These are phyloP conservation scores for Helicostylum pulchrum DNA, from an alignment of 192 early-diverging fungal genomes.

Conservation along the genomic window DNA sequence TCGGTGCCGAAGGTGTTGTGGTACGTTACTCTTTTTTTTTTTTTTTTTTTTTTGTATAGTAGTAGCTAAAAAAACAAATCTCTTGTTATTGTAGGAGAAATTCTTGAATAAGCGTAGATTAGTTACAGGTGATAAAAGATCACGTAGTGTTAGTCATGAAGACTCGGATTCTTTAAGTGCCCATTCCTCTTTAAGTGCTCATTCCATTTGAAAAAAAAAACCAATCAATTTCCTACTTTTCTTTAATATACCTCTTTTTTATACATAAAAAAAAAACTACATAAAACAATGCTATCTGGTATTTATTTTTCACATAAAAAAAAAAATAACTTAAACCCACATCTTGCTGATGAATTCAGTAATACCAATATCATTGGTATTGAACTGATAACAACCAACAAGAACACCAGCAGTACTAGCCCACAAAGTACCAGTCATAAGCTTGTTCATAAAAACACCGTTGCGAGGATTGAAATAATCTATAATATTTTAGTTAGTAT, in stretches of 20 bases:
- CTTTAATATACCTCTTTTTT: neutral
- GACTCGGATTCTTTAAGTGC: conserved; percentile 15
- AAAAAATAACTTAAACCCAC: conserved; percentile 54
- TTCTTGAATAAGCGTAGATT: conserved; percentile 12
- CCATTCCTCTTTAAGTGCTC: too few species aligned
- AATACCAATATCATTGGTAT: conserved; percentile 93
- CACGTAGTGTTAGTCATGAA: neutral
- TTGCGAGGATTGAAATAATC: conserved; percentile 84
- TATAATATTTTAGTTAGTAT: conserved; percentile 13
- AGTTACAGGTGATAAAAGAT: conserved; percentile 1
- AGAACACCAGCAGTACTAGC: conserved; percentile 67
- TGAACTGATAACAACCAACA: conserved; percentile 91
- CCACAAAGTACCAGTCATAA: conserved; percentile 64
- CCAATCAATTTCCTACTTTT: neutral
- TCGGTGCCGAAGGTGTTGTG: conserved; percentile 59
- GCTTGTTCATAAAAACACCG: conserved; percentile 55
- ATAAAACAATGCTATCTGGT: neutral
- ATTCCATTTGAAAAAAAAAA: neutral
- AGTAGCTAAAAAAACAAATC: neutral
- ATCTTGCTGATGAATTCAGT: conserved; percentile 80
- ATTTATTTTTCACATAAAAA: neutral
- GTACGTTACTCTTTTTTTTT: conserved; percentile 16
- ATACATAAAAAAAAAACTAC: neutral
- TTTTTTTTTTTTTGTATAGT: neutral
- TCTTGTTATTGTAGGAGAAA: conserved; percentile 6